A percentile compares a stretch with the other conserved stretches of the same genome.
These are phyloP conservation scores for Symbiodinium pilosum DNA, from an alignment of 73 alveolate species.

Conservation along the genomic window DNA sequence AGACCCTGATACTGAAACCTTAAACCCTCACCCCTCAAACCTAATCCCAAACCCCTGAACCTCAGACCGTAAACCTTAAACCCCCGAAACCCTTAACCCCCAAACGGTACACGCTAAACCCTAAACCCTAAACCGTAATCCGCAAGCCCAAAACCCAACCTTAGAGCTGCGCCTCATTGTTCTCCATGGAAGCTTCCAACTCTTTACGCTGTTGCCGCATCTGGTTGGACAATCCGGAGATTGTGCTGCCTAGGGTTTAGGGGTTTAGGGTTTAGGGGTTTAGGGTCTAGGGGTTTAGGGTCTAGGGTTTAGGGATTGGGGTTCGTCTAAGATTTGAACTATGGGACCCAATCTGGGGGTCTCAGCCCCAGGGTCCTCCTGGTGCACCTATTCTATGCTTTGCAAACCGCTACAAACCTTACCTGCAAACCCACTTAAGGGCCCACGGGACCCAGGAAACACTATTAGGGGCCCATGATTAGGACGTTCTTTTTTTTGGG, in stretches of 20 bases:
- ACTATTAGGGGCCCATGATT: neutral
- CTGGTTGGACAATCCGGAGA: slow-evolving; percentile 55
- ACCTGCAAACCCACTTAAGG: neutral
- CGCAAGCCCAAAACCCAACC: neutral
- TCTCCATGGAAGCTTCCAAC: slow-evolving; percentile 88
- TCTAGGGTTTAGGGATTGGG: neutral
- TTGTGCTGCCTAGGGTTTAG: neutral
- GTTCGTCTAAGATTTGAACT: neutral
- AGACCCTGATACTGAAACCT: neutral
- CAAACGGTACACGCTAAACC: neutral
- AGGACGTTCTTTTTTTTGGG: neutral
- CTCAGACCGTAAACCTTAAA: neutral
- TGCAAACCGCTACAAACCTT: no score
- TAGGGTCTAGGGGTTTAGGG: neutral
- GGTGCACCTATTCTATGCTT: no score
- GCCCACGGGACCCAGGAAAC: neutral
- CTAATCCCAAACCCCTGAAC: neutral
- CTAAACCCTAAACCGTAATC: neutral
- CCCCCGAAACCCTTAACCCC: neutral
- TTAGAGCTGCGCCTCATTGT: slow-evolving; percentile 25
- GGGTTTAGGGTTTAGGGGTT: neutral
- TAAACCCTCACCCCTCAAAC: neutral
- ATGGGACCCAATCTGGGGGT: neutral
- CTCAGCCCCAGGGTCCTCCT: neutral
- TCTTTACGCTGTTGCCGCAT: slow-evolving; percentile 92